Evolutionary conservation across 2,329 filamentous ascomycete genomes (phyloP).

Genomic region (Aureobasidium lini): DNA sequence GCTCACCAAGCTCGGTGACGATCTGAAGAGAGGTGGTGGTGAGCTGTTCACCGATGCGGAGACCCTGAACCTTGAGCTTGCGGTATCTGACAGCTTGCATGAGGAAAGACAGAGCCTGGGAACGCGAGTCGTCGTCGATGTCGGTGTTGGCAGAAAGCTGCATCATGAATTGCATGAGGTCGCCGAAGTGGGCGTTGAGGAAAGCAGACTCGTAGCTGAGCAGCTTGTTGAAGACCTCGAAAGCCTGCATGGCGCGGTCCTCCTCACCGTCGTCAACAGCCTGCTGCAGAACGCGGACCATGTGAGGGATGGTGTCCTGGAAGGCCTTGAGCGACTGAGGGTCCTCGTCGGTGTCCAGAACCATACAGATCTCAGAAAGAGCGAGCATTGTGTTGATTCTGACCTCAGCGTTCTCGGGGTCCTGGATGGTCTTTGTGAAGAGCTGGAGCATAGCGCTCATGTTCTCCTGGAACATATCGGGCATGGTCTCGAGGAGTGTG

Average conservation of each 20-base stretch:
- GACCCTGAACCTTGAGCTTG: conserved; percentile 89
- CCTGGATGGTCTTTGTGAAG: conserved; percentile 80
- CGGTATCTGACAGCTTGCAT: conserved; percentile 88
- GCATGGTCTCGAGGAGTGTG: conserved; percentile 82
- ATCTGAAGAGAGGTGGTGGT: conserved; percentile 85
- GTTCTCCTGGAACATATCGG: conserved; percentile 75
- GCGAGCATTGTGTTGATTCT: conserved; percentile 91
- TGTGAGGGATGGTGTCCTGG: conserved; percentile 72
- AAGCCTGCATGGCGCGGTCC: conserved; percentile 80
- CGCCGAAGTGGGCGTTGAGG: conserved; percentile 76
- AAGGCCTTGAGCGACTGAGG: conserved; percentile 64
- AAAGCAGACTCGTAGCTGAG: conserved; percentile 83
- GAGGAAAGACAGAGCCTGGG: conserved; percentile 86
- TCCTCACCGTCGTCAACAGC: conserved; percentile 71
- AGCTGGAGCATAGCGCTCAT: conserved; percentile 71
- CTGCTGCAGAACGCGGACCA: conserved; percentile 84
- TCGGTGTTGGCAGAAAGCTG: conserved; percentile 70
- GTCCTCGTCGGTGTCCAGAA: conserved; percentile 83
- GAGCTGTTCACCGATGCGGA: conserved; percentile 79
- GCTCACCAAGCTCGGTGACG: conserved; percentile 76
- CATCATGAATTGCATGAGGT: conserved; percentile 90
- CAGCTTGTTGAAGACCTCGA: conserved; percentile 95
- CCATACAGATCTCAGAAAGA: conserved; percentile 77
- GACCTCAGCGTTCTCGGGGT: conserved; percentile 84
- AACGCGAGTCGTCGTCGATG: conserved; percentile 75